Evolutionary conservation across 2,329 filamentous ascomycete genomes (phyloP), one percentile per base, ranked within the genome.

Genomic region (Ceratocystis cubensis): DNA sequence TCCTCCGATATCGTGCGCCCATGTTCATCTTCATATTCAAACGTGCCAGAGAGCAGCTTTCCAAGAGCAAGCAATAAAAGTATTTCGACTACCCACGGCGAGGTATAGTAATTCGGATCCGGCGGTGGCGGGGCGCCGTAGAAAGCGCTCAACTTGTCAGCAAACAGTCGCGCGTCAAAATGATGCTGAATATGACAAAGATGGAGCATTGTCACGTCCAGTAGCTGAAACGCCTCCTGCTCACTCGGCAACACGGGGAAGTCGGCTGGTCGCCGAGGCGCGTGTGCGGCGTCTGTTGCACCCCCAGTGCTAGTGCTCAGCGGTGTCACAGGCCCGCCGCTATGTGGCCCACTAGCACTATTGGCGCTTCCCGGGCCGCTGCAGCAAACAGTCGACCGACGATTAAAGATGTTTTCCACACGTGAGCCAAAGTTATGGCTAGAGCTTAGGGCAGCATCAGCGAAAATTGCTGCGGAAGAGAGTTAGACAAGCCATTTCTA

Each of bases 151-250:
- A 64, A 20, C 28, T 67, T 64, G 30, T 66, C 57, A 22, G 68
- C 56, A 17, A 30, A 70, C 63, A 71, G 64, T 25, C 71, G 68
- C 1, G 71, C 70, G 22, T 71, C 71, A 59, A 72, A 69, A 15
- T 71, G 71, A 46, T 70, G 71, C 57, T 70, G 71, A 25, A 71
- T 71, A 37, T 72, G 69, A 8, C 69, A 71, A 41, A 72, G 69
- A 61, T 71, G 70, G 37, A 71, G 46, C 45, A 71, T 70, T 59
- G 69, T 71, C 25, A 69, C 69, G 30, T 69, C 69, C 46, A 70
- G 68, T 17, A 71, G 62, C 20, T 66, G 69, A 10, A 69, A 69
- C 13, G 67, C 69, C 2, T 70, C 69, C 17, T 67, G 63, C 20
- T 70, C 69, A 0, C 68, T 69, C 4, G 69, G 69, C 1, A 70